These are phyloP conservation scores for Phialocephala sp. DNA, from an alignment of 2,329 filamentous ascomycete genomes.

Conservation along the genomic window DNA sequence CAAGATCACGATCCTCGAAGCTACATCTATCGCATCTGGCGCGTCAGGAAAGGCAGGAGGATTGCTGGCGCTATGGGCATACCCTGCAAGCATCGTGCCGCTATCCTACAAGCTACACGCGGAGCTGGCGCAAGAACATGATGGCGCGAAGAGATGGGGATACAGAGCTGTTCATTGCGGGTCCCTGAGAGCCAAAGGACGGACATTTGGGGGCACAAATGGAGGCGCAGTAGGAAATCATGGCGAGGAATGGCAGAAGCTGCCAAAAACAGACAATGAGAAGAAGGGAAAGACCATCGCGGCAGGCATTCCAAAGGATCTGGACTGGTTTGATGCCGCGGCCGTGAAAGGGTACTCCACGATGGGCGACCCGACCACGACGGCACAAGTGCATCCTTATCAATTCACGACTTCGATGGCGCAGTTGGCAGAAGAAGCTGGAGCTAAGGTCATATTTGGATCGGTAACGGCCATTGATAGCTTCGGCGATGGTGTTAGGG, in stretches of 20 bases:
- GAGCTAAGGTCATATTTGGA: conserved; percentile 70
- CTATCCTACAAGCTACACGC: conserved; percentile 84
- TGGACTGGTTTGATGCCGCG: conserved; percentile 82
- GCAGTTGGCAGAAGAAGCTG: conserved; percentile 71
- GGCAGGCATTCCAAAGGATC: conserved; percentile 72
- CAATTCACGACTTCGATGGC: conserved; percentile 89
- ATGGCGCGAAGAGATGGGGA: conserved; percentile 81
- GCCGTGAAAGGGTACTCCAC: conserved; percentile 74
- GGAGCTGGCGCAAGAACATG: conserved; percentile 83
- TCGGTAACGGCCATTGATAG: conserved; percentile 72
- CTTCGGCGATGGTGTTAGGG: conserved; percentile 64
- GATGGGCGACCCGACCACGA: conserved; percentile 83
- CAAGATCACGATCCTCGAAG: conserved; percentile 85
- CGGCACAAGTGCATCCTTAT: conserved; percentile 91
- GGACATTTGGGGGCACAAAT: conserved; percentile 20
- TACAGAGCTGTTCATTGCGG: conserved; percentile 83
- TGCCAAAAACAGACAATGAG: conserved; percentile 61
- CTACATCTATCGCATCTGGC: conserved; percentile 82
- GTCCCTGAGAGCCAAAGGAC: conserved; percentile 37
- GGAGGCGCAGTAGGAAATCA: conserved; percentile 22
- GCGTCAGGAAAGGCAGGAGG: conserved; percentile 96
- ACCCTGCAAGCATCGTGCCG: conserved; percentile 82
- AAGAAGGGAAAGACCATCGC: conserved; percentile 53
- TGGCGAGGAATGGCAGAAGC: conserved; percentile 60
- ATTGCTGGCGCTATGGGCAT: conserved; percentile 89